Evolutionary conservation across 495 filamentous ascomycete genomes (phyloP), one percentile per base, ranked within the genome.

Genomic region (Cenococcum geophilum): DNA sequence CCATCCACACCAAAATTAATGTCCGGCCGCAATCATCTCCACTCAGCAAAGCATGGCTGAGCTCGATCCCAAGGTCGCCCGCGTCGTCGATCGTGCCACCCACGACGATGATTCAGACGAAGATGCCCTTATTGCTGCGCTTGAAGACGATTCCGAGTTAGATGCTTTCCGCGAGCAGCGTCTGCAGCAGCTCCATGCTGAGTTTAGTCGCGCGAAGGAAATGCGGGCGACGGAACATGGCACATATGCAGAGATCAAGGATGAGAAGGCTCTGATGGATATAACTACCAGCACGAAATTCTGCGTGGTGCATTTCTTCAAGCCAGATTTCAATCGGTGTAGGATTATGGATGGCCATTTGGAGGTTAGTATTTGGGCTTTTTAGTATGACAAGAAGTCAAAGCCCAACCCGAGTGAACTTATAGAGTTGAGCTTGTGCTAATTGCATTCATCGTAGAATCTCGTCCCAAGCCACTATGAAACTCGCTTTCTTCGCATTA

Each of bases 221-320:
- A 56, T 74, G 59, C 70, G 73, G 43, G 61, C 49, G 52, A 59
- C 70, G 22, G 65, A 71, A 52, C 58, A 76, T 70, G 78, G 78
- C 27, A 73, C 58, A 22, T 89, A 89, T 72, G 76, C 74, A 0
- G 82, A 86, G 14, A 76, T 88, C 48, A 76, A 75, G 56, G 79
- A 79, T 57, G 88, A 92, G 74, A 86, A 87, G 67, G 66, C 75
- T 12, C 70, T 89, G 11, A 81, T 92, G 68, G 83, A 88, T 60
- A 80, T 86, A 55, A 89, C 86, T 4, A 90, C 88, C 11, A 75
- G 75, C 35, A 81, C 79, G 0, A 80, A 85, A 59, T 75, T 80
- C 36, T 84, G 82, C 62, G 78, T 91, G 0, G 82, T 91, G 25
- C 88, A 92, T 72, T 92, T 92, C 74, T 83, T 80, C 62, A 87